Base-by-base conservation (phyloP, 768 basidiomycete genomes). In the Boletus fagicola region DNA sequence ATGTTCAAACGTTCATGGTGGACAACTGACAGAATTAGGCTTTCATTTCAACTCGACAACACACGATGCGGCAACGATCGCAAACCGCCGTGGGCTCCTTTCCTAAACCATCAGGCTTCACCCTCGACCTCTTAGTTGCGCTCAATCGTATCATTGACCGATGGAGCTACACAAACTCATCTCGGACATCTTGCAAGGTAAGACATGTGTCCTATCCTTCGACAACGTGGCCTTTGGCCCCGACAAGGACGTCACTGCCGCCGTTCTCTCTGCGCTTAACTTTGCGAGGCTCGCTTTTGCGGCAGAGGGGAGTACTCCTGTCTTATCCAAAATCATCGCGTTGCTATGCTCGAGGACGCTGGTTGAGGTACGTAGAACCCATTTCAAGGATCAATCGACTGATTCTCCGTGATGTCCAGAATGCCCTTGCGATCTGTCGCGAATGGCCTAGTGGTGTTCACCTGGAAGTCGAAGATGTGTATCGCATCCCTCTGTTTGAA, bases 251-350 rank as follows among this genome's bases (percentile, higher is more conserved):
- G 46, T 49, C 16, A 76, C 83, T 15, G 74, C 82, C 2, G 81
- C 81, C 56, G 81, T 82, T 13, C 74, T 88, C 24, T 84, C 82
- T 5, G 80, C 81, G 2, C 68, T 87, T 46, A 86, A 87, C 62
- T 85, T 83, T 50, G 79, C 78, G 4, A 75, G 84, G 48, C 61
- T 81, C 12, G 73, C 78, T 22, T 77, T 85, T 24, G 43, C 50
- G 15, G 49, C 46, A 18, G 58, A 56, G 26, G n/a, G 22, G 22
- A 50, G 31, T 2, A 47, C 48, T 18, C 42, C 60, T 2, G n/a
- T 43, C 46, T 24, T 62, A 22, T 62, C 60, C 22, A 54, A 58
- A 43, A 46, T 59, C n/a, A 30, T 70, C 10, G 16, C 33, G 5
- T 50, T 16, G 22, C 46, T 71, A 10, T 58, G 42, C 43, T 55